Evolutionary conservation across 352 stramenopile genomes (phyloP), one percentile per base, ranked within the genome.

Genomic region (Hyaloperonospora arabidopsidis): DNA sequence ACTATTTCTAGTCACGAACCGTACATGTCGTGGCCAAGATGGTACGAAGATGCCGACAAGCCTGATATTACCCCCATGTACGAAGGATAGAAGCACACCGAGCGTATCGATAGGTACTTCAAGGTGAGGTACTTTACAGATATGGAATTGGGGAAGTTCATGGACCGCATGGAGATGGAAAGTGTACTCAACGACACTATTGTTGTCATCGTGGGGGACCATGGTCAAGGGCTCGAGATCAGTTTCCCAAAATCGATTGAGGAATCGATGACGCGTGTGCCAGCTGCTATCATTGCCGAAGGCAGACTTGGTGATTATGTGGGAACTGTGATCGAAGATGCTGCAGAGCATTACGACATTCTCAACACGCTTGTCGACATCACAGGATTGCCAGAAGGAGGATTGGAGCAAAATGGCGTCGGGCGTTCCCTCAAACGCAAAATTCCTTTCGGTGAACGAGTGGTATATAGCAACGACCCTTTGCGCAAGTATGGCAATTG

Each of bases 91-190:
- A 58, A 76, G 49, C 55, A 61, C 36, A 51, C 52, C 0, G 40
- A 72, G 32, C 34, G 69, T 2, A 59, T 82, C 7, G 34, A 73
- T 14, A 57, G 64, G 18, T 87, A 87, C 35, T 56, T 73, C 8
- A 63, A 87, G 49, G 68, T 76, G 48, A 67, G 76, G 28, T 84
- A 79, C 47, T 87, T 77, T 45, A 67, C 67, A 0, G 76, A 87
- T 61, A 55, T 84, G 39, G 61, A 65, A 34, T 54, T 87, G 12
- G 76, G 77, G 2, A 65, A 59, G 46, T 84, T 87, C 43, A 55
- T 87, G 63, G 67, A 72, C 49, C 61, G 71, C 8, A 63, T 86
- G 38, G 49, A 76, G 0, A 25, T 47, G 12, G 69, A 60, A 18
- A 70, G 72, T 3, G 50, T 85, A 25, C 53, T 85, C 8, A 60